Evolutionary conservation across 1,139 yeast species (phyloP).

Genomic region (Scheffersomyces cryptocercus): DNA sequence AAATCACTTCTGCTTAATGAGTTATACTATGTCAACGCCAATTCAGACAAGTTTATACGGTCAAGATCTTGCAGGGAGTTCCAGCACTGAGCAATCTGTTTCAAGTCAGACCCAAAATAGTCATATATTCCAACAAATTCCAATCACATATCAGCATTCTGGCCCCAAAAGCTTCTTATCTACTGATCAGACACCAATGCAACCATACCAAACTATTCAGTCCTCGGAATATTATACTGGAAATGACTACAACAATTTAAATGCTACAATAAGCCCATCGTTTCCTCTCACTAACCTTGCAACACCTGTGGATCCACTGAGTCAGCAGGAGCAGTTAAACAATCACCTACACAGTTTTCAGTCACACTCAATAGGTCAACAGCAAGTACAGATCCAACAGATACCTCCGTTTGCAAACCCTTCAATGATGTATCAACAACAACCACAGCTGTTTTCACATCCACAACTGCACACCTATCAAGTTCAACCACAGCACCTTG

Average conservation of each 20-base stretch:
- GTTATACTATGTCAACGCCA: not conserved
- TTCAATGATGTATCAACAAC: not conserved
- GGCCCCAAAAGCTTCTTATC: not conserved
- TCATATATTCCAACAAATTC: not conserved
- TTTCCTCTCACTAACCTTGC: not conserved
- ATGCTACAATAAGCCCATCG: not conserved
- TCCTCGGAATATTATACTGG: not conserved
- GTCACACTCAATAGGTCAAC: too few species aligned
- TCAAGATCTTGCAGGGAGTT: not conserved
- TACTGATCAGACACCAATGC: not conserved
- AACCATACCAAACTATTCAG: not conserved
- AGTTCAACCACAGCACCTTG: conserved; percentile 1
- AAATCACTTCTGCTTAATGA: not conserved
- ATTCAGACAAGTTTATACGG: not conserved
- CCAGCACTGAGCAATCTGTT: not conserved
- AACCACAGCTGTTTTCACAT: not conserved
- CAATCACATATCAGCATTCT: not conserved
- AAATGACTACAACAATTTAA: not conserved
- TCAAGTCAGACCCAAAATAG: not conserved
- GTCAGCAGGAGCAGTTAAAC: not conserved
- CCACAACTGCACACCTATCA: conserved; percentile 1
- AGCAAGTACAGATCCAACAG: not conserved
- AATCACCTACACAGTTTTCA: too few species aligned
- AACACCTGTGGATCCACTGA: not conserved
- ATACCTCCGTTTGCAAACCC: not conserved